Evolutionary conservation across 331 rosid species (phyloP).

Genomic region (Stylosanthes scabra): DNA sequence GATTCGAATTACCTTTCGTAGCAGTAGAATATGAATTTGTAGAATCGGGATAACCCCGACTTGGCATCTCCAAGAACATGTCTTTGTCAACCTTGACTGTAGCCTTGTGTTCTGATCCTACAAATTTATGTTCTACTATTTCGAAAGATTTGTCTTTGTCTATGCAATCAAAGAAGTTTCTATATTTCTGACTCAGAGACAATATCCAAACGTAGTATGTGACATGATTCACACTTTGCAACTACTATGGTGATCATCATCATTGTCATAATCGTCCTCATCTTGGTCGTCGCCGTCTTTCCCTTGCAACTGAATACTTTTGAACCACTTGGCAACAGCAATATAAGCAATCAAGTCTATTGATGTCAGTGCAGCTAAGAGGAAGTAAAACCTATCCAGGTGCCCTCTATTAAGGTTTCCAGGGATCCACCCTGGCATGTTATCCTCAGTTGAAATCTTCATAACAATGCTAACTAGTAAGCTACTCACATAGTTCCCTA

Average conservation of each 20-base stretch:
- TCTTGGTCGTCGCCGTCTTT: conserved; percentile 6
- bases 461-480: conserved; percentile 82
- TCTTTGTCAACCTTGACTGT: no score
- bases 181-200: no score
- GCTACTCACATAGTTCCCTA: conserved; percentile 92
- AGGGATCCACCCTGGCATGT: conserved; percentile 97
- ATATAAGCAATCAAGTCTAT: conserved; percentile 73
- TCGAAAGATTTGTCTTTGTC: no score
- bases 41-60: no score
- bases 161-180: no score
- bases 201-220: no score
- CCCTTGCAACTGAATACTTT: conserved; percentile 48
- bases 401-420: conserved; percentile 93
- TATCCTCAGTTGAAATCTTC: conserved; percentile 75
- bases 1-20: no score
- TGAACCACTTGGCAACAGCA: conserved; percentile 80
- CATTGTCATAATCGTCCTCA: neutral
- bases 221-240: conserved; percentile 38
- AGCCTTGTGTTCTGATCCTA: no score
- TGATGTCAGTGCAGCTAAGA: conserved; percentile 77
- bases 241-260: conserved; percentile 33
- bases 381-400: conserved; percentile 87
- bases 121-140: no score
- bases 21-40: no score
- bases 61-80: no score